Percentiles rank a stretch among this genome's conserved stretches.
phyloP scores from a whole-genome alignment of 1,284 basidiomycete species.

The Peniophora sp. region DNA sequence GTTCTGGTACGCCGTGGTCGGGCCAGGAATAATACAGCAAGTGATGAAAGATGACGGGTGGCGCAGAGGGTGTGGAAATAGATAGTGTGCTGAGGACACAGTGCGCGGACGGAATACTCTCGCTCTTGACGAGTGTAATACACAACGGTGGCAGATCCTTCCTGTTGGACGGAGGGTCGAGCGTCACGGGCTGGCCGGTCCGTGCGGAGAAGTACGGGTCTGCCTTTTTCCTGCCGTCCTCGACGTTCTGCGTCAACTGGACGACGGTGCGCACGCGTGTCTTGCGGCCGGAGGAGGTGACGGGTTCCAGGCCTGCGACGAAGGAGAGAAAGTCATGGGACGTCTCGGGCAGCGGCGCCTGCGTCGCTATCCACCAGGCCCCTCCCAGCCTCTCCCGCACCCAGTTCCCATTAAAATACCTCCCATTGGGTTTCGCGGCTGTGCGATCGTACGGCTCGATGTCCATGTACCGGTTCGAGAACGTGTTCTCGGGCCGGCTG shows the following conservation, averaged over 20 bases:
- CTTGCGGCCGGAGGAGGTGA: not conserved
- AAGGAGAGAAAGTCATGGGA: slow-evolving; percentile 69
- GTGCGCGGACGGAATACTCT: slow-evolving; percentile 41
- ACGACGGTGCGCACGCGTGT: slow-evolving; percentile 61
- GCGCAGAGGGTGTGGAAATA: slow-evolving; percentile 19
- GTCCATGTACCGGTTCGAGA: slow-evolving; percentile 63
- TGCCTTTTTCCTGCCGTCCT: slow-evolving; percentile 62
- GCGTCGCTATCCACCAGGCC: slow-evolving; percentile 78
- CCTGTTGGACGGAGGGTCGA: slow-evolving; percentile 37
- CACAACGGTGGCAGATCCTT: slow-evolving; percentile 33
- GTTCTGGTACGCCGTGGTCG: slow-evolving; percentile 69
- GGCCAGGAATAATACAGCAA: slow-evolving; percentile 75
- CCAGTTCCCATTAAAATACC: slow-evolving; percentile 83
- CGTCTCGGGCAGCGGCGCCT: slow-evolving; percentile 67
- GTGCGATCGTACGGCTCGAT: slow-evolving; percentile 77
- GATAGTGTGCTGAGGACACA: slow-evolving; percentile 53
- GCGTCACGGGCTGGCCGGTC: slow-evolving; percentile 44
- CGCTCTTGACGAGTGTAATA: slow-evolving; percentile 43
- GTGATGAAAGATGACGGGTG: slow-evolving; percentile 54
- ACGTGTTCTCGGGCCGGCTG: slow-evolving; percentile 32
- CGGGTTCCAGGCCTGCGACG: slow-evolving; percentile 24
- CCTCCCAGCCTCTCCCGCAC: slow-evolving; percentile 62
- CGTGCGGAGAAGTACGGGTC: slow-evolving; percentile 64
- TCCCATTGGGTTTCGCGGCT: slow-evolving; percentile 46
- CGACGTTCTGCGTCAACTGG: slow-evolving; percentile 66